These are phyloP conservation scores for Oryza officinalis DNA, from an alignment of 176 grass and related monocot genomes.

Conservation along the genomic window DNA sequence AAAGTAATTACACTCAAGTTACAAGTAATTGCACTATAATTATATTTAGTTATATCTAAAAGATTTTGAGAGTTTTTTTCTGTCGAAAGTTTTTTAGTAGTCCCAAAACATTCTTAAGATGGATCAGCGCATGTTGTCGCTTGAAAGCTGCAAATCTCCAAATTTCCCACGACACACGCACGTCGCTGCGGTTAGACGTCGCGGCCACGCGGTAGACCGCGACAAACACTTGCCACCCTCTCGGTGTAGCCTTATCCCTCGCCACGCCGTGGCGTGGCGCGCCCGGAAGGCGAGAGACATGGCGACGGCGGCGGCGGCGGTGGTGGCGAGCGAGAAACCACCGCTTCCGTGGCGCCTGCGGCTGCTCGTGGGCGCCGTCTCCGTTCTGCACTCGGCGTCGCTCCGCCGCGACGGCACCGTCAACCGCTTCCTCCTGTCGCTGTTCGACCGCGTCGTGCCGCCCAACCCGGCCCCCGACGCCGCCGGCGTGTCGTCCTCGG, in stretches of 20 bases:
- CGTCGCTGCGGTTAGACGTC: not conserved
- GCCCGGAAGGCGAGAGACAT: not conserved
- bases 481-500: constrained; percentile 45
- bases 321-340: not conserved
- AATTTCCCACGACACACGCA: not conserved
- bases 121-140: not conserved
- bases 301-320: not conserved
- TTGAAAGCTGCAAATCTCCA: not conserved
- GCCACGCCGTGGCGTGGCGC: not conserved
- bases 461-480: constrained; percentile 7
- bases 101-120: too few species aligned
- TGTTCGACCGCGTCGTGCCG: constrained; percentile 32
- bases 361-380: constrained; percentile 7
- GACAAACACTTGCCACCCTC: not conserved
- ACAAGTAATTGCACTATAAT: too few species aligned
- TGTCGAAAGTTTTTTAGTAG: too few species aligned
- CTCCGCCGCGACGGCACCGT: constrained; percentile 53
- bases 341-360: constrained; percentile 40
- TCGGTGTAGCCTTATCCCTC: not conserved
- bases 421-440: constrained; percentile 51
- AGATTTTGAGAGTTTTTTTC: too few species aligned
- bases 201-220: not conserved
- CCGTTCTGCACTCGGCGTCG: constrained; percentile 23
- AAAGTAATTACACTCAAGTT: too few species aligned
- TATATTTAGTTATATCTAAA: too few species aligned